Evolutionary conservation across 2,329 filamentous ascomycete species (phyloP).

Genomic region (Colletotrichum sojae): DNA sequence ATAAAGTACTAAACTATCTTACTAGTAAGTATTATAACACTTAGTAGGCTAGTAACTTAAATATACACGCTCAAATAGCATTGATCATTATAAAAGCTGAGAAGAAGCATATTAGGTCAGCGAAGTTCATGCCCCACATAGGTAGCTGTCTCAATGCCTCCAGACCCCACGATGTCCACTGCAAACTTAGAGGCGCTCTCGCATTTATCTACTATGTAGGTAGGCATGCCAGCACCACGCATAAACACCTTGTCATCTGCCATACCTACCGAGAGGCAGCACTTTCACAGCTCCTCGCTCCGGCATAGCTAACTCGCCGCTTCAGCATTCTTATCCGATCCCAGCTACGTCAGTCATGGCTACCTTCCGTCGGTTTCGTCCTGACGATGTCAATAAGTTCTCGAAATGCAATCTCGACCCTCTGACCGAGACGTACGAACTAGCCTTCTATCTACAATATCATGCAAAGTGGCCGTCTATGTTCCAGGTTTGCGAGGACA

Average conservation of each 20-base stretch:
- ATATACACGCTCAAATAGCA: too few species aligned
- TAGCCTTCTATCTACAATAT: constrained; percentile 96
- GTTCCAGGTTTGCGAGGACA: constrained; percentile 92
- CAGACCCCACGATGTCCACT: too few species aligned
- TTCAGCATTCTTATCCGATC: neutral
- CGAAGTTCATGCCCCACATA: neutral
- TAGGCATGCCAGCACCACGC: too few species aligned
- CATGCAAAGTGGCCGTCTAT: constrained; percentile 95
- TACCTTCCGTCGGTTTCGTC: constrained; percentile 87
- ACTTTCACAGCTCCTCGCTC: neutral
- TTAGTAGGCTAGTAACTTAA: too few species aligned
- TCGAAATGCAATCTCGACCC: constrained; percentile 97
- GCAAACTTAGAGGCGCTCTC: too few species aligned
- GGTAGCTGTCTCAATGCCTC: neutral
- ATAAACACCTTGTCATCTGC: too few species aligned
- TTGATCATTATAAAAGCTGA: too few species aligned
- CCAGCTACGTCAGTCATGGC: constrained; percentile 70
- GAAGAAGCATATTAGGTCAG: neutral
- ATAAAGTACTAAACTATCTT: too few species aligned
- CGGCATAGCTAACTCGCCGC: neutral
- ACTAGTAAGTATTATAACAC: too few species aligned
- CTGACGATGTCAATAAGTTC: constrained; percentile 88
- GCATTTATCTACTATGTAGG: too few species aligned
- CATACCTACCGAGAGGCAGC: too few species aligned
- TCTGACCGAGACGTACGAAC: constrained; percentile 97